phyloP scores from a whole-genome alignment of 2,329 filamentous ascomycete species.

The Phaeomoniella chlamydospora region DNA sequence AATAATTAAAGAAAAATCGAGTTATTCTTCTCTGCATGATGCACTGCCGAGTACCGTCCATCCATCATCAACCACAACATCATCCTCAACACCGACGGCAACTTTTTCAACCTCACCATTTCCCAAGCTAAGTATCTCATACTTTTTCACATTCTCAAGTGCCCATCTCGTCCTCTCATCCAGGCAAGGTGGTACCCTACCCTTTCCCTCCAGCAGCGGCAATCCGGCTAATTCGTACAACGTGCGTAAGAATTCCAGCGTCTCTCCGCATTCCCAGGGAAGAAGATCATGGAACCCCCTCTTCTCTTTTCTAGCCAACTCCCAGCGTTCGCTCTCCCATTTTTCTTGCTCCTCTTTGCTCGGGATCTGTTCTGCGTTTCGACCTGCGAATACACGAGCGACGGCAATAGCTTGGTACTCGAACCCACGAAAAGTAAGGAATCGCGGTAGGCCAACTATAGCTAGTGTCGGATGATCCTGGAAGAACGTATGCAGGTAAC shows the following conservation, averaged over 20 bases:
- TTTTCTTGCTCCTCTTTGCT: slow-evolving; percentile 29
- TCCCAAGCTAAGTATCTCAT: slow-evolving; percentile 5
- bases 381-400: slow-evolving; percentile 42
- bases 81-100: slow-evolving; percentile 2
- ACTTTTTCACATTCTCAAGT: slow-evolving; percentile 10
- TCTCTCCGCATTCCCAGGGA: slow-evolving; percentile 10
- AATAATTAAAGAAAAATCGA: slow-evolving; percentile 9
- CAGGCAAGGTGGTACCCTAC: slow-evolving; percentile 8
- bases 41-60: no score
- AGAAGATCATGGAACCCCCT: slow-evolving; percentile 10
- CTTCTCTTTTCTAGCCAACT: slow-evolving; percentile 6
- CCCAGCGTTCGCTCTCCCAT: slow-evolving; percentile 41
- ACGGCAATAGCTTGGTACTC: slow-evolving; percentile 54
- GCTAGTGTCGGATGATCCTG: slow-evolving; percentile 29
- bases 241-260: slow-evolving; percentile 7
- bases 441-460: slow-evolving; percentile 26
- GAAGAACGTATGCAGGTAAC: slow-evolving; percentile 40
- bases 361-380: slow-evolving; percentile 31
- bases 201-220: slow-evolving; percentile 9
- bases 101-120: slow-evolving; percentile 2
- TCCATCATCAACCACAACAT: no score
- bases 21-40: slow-evolving; percentile 5
- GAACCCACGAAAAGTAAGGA: slow-evolving; percentile 52
- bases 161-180: slow-evolving; percentile 11
- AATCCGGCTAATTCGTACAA: slow-evolving; percentile 9